Base-by-base conservation (phyloP, 805 yeast species). In the Wickerhamiella qilinensis region DNA sequence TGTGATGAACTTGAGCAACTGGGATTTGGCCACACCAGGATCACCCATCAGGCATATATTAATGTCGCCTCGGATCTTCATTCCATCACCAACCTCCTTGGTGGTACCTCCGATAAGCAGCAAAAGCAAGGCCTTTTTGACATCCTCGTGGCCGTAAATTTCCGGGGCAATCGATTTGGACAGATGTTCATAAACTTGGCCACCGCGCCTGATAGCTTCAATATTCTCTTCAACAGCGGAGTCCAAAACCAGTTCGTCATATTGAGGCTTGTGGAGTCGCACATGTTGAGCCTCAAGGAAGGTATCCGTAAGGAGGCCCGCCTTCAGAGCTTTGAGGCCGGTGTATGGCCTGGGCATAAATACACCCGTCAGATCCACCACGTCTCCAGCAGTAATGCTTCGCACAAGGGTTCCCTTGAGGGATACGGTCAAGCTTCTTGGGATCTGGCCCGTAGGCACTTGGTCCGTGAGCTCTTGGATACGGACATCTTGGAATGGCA, bases 11-110 rank as follows among this genome's bases (percentile, higher is more conserved):
- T 91, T 91, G 46, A 91, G 67, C 53, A 91, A 65, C 68, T 91
- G 98, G 2, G 97, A 91, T 61, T 91, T 91, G 53, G 98, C 98
- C 39, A 91, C 98, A 67, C 98, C 98, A 31, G 98, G 98, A 55
- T 91, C 98, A 51, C 98, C 98, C 96, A 91, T 88, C 38, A 91
- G 68, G 63, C 96, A 79, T 39, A 91, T 72, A 54, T 91, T 91
- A 49, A 91, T 82, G 57, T 91, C 98, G 52, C 98, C 98, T 65
- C 99, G 77, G 52, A 91, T 91, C 53, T 79, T 75, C 83, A 91
- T 75, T 47, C 99, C 99, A 61, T 91, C 98, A 33, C 93, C 94
- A 50, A 88, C 75, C 52, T 76, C 82, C 57, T 91, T 91, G 36
- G 93, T 81, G 33, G 86, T 96, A 53, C 98, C 98, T 37, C 98